Evolutionary conservation across 164 flowering plant species (phyloP), one percentile per base, ranked within the genome.

Genomic region (Echeveria elegans): DNA sequence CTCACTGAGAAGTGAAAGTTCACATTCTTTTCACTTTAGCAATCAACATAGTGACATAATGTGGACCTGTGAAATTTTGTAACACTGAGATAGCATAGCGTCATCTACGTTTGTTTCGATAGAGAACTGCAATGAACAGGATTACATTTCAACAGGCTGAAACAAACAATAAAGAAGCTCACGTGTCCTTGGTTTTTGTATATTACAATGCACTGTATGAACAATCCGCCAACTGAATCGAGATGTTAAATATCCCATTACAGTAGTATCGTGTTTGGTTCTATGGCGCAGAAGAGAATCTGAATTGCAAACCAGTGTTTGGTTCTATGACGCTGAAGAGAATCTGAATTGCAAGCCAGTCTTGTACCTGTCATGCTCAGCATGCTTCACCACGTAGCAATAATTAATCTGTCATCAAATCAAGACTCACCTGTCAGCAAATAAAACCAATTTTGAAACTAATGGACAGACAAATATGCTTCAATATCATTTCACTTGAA

Each of bases 321-420:
- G 6, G 16, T 40, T 29, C 63, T 73, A 85, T 37, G 72, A 70
- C 34, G 96, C 82, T 34, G 88, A 77, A 24, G 97, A 87, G 74
- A 94, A 88, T 78, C 84, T 78, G 64, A 91, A 81, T 73, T 88
- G 85, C 67, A 94, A 71, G 18, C 97, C 98, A 64, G 85, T 83
- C 81, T 83, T 94, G 69, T 87, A 95, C 28, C 68, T 83, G 37
- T 91, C 96, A 65, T 86, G 73, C 52, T 81, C 93, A 16, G 67
- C 72, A 73, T 89, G 88, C 69, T 74, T 88, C 76, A 89, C 61
- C 68, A 94, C 80, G 79, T 85, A 77, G 78, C 94, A 91, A 77
- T 89, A 94, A 73, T 94, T 94, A 48, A 88, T 76, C 98, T 94
- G 87, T 29, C 29, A 24, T 34, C 41, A 32, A 36, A 63, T 18